A percentile compares a stretch with the other conserved stretches of the same genome.
These are phyloP conservation scores for Chloranthus sessilifolius DNA, from an alignment of 164 flowering plant genomes.

Conservation along the genomic window DNA sequence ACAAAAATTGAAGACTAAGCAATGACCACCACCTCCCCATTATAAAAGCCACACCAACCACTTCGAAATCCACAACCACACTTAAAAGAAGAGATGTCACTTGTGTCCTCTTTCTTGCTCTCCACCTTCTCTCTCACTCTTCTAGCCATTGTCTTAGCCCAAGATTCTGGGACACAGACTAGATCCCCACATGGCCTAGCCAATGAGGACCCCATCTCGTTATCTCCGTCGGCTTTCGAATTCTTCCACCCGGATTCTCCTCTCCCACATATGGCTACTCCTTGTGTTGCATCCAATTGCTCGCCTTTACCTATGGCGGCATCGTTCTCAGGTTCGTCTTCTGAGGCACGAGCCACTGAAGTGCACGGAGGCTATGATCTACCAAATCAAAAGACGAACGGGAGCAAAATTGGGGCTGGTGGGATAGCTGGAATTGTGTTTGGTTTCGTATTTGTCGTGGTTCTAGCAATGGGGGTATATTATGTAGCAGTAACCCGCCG, in stretches of 20 bases:
- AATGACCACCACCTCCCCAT: constrained; percentile 23
- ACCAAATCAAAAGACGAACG: background rate
- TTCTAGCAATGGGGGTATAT: constrained; percentile 51
- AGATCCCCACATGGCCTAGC: constrained; percentile 66
- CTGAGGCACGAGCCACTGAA: constrained; percentile 24
- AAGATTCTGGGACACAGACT: constrained; percentile 30
- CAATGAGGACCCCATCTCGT: constrained; percentile 48
- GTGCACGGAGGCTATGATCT: background rate
- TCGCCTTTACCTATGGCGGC: constrained; percentile 26
- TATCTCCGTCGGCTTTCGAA: constrained; percentile 63
- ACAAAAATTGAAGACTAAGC: constrained; percentile 44
- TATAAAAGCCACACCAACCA: background rate
- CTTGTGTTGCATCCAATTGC: constrained; percentile 31
- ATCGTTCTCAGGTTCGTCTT: constrained; percentile 34
- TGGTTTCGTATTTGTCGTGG: constrained; percentile 33
- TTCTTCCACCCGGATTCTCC: constrained; percentile 64
- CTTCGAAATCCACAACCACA: constrained; percentile 1
- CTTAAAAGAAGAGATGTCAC: constrained; percentile 10
- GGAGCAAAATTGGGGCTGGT: constrained; percentile 32
- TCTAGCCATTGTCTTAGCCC: constrained; percentile 21
- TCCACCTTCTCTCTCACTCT: constrained; percentile 24
- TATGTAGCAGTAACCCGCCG: constrained; percentile 35
- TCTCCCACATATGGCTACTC: constrained; percentile 15
- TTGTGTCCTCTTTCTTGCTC: constrained; percentile 12
- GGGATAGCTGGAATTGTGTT: constrained; percentile 49